These are phyloP conservation scores for Geranium brycei DNA, from an alignment of 345 rosid genomes.

Conservation along the genomic window DNA sequence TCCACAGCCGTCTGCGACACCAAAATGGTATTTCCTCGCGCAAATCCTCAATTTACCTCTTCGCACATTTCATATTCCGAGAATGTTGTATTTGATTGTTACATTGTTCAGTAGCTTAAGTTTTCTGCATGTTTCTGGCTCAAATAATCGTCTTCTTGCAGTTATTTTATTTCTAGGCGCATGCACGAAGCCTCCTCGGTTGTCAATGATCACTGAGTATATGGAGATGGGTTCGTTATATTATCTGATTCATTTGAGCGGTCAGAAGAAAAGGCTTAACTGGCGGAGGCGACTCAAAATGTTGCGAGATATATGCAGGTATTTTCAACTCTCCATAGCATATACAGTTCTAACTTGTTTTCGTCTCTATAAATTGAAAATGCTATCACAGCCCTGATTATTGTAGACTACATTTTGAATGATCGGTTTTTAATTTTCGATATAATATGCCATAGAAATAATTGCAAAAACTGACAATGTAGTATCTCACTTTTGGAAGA, in stretches of 20 bases:
- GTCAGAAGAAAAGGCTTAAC: constrained; percentile 77
- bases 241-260: constrained; percentile 70
- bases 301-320: constrained; percentile 98
- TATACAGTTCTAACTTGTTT: neutral
- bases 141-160: constrained; percentile 24
- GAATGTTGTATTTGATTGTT: neutral
- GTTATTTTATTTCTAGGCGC: constrained; percentile 97
- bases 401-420: too few relatives aligned
- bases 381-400: too few relatives aligned
- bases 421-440: too few relatives aligned
- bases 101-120: too few relatives aligned
- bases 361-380: too few relatives aligned
- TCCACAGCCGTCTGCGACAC: constrained; percentile 86
- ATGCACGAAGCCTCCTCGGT: constrained; percentile 79
- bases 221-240: constrained; percentile 96
- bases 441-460: too few relatives aligned
- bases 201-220: constrained; percentile 92
- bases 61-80: neutral
- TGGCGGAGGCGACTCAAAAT: constrained; percentile 82
- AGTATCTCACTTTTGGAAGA: too few relatives aligned
- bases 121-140: neutral
- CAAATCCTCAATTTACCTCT: neutral
- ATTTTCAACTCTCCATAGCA: constrained; percentile 9
- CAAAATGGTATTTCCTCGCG: constrained; percentile 59
- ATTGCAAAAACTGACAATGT: too few relatives aligned